A percentile compares a stretch with the other conserved stretches of the same genome.
phyloP scores from a whole-genome alignment of 352 stramenopile genomes.

The Peronospora tabacina region DNA sequence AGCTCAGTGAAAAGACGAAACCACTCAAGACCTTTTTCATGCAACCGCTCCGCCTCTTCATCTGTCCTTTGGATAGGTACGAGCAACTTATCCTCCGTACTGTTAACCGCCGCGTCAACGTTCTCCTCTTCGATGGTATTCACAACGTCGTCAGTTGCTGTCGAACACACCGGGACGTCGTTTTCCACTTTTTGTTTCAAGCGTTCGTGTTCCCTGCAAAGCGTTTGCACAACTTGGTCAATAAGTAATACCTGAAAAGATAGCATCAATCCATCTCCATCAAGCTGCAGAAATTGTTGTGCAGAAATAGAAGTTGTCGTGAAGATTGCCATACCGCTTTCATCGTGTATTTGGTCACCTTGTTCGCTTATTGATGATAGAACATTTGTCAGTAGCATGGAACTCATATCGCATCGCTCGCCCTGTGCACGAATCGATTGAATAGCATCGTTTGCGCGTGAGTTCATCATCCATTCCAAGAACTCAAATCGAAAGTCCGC shows the following conservation, averaged over 20 bases:
- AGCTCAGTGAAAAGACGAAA: slow-evolving; percentile 71
- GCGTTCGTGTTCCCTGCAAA: slow-evolving; percentile 46
- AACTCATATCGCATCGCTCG: slow-evolving; percentile 63
- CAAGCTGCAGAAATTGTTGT: slow-evolving; percentile 57
- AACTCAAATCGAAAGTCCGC: slow-evolving; percentile 77
- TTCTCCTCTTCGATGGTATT: slow-evolving; percentile 13
- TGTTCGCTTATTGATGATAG: slow-evolving; percentile 39
- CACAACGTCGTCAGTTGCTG: not conserved
- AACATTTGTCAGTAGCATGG: slow-evolving; percentile 51
- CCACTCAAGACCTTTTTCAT: slow-evolving; percentile 77
- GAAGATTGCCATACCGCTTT: not conserved
- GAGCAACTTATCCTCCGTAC: slow-evolving; percentile 1
- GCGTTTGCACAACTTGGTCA: slow-evolving; percentile 58
- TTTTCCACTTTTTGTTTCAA: slow-evolving; percentile 23
- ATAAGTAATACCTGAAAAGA: slow-evolving; percentile 78
- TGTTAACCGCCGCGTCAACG: not conserved
- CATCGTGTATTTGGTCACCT: slow-evolving; percentile 13
- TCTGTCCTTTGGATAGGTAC: slow-evolving; percentile 23
- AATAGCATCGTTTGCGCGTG: slow-evolving; percentile 52
- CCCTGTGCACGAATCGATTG: slow-evolving; percentile 56
- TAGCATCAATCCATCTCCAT: slow-evolving; percentile 61
- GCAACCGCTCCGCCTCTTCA: slow-evolving; percentile 39
- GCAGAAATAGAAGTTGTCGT: slow-evolving; percentile 20
- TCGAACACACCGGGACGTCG: slow-evolving; percentile 7
- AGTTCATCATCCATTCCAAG: slow-evolving; percentile 74